A percentile compares a stretch with the other conserved stretches of the same genome.
Conservation (phyloP, 2,329 filamentous ascomycete species). For the Xylariaceae sp. region DNA sequence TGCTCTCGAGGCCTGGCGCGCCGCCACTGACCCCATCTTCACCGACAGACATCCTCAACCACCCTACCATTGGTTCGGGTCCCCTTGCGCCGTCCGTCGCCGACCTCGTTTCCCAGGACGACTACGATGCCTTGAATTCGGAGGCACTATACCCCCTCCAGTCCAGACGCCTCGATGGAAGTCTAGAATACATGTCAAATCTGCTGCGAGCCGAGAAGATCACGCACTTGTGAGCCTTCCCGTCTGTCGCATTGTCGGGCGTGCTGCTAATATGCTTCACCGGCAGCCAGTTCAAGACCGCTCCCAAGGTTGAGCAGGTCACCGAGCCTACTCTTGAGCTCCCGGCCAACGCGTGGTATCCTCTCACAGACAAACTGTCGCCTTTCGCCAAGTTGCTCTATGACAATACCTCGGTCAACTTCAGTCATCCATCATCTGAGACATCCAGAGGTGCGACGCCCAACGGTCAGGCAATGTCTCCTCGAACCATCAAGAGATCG, state of each 20-base stretch:
- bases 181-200: constrained; percentile 65
- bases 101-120: constrained; percentile 42
- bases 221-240: constrained; percentile 53
- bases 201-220: constrained; percentile 65
- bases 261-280: constrained; percentile 4
- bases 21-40: constrained; percentile 9
- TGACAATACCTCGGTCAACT: constrained; percentile 33
- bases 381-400: constrained; percentile 44
- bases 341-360: too few species aligned
- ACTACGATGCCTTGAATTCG: constrained; percentile 62
- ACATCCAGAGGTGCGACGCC: constrained; percentile 19
- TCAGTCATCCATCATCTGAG: constrained; percentile 32
- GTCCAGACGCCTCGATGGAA: constrained; percentile 61
- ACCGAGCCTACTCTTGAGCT: too few species aligned
- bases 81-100: constrained; percentile 44
- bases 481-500: constrained; percentile 22
- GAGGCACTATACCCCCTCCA: constrained; percentile 54
- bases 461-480: constrained; percentile 22
- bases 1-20: neutral
- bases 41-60: constrained; percentile 55
- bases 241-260: neutral
- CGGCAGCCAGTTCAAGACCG: constrained; percentile 49
- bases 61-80: constrained; percentile 52
- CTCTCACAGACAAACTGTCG: constrained; percentile 36
- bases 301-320: constrained; percentile 31